Base-by-base conservation (phyloP, 2,329 filamentous ascomycete genomes). In the Alternaria sp. region DNA sequence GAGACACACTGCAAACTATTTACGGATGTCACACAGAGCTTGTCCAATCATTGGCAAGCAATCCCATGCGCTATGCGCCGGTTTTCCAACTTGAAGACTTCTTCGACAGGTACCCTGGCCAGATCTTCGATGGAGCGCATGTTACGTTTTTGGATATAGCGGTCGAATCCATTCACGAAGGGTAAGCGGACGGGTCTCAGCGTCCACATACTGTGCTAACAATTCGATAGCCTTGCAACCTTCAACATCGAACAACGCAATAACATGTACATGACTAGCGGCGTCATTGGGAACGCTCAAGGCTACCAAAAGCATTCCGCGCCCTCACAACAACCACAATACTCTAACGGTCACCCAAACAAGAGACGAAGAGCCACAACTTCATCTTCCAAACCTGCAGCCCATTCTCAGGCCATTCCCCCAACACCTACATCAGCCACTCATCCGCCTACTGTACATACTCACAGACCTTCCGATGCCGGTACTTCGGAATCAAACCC, bases 31-130 rank as follows among this genome's bases (percentile, higher is more conserved):
- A 96, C 71, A 84, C 87, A 0, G 91, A 94, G 75, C 83, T 96
- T n/a, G 89, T 94, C 54, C 91, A 91, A 72, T 88, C 87, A 4
- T 77, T 93, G 20, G 85, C 87, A 1, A 88, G 84, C 54, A 91
- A 87, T 63, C 85, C 88, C 0, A 89, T 91, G 84, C 83, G 91
- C 9, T 93, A 92, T 67, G 89, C 89, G 0, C 89, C 91, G 0
- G 90, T 92, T 1, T 94, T 95, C 71, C 91, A 95, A 62, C 85
- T 94, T 14, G 92, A 95, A 65, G 91, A 95, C 73, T 96, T 96
- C 77, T 94, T 95, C 68, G 91, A 95, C 68, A 85, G 93, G 28
- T 96, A 96, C 20, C 88, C 87, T 0, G 89, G 88, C 1, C 84
- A 88, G 57, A 82, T 84, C 5, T 91, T 95, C 55, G 91, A 95